These are phyloP conservation scores for Cyclospora cayetanensis DNA, from an alignment of 169 alveolate genomes.

Conservation along the genomic window DNA sequence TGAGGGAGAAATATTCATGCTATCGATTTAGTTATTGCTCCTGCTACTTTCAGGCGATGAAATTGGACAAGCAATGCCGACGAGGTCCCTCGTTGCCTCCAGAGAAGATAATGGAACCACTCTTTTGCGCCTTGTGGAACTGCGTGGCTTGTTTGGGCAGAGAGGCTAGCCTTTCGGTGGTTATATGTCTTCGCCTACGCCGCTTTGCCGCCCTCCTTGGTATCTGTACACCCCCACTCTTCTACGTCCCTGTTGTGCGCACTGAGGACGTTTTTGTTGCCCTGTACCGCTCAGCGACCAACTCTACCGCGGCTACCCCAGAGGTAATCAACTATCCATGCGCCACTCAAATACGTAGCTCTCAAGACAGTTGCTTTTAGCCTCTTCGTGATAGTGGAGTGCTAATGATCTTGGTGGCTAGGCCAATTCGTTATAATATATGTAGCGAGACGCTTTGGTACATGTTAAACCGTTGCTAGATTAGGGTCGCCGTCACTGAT, in stretches of 20 bases:
- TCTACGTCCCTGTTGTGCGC: neutral
- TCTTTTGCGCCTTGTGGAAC: constrained; percentile 50
- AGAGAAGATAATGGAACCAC: constrained; percentile 3
- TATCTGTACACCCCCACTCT: constrained; percentile 39
- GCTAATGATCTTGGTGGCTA: no score
- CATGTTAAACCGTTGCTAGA: no score
- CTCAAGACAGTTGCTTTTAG: no score
- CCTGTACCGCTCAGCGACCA: constrained; percentile 36
- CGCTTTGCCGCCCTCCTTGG: constrained; percentile 38
- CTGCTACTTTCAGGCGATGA: constrained; percentile 36
- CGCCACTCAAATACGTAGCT: no score
- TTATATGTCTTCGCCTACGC: constrained; percentile 23
- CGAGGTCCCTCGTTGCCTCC: constrained; percentile 47
- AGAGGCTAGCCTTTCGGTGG: constrained; percentile 22
- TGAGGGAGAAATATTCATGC: neutral
- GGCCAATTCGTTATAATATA: no score
- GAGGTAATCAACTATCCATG: neutral
- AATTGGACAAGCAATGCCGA: constrained; percentile 50
- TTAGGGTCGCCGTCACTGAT: no score
- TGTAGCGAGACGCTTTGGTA: no score
- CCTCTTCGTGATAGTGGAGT: no score
- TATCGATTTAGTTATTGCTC: neutral
- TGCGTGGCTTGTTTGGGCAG: constrained; percentile 37
- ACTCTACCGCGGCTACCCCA: constrained; percentile 13
- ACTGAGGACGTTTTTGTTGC: constrained; percentile 18